Evolutionary conservation across 2,329 filamentous ascomycete species (phyloP), one percentile per base, ranked within the genome.

Genomic region (Aspergillus fumigatiaffinis): DNA sequence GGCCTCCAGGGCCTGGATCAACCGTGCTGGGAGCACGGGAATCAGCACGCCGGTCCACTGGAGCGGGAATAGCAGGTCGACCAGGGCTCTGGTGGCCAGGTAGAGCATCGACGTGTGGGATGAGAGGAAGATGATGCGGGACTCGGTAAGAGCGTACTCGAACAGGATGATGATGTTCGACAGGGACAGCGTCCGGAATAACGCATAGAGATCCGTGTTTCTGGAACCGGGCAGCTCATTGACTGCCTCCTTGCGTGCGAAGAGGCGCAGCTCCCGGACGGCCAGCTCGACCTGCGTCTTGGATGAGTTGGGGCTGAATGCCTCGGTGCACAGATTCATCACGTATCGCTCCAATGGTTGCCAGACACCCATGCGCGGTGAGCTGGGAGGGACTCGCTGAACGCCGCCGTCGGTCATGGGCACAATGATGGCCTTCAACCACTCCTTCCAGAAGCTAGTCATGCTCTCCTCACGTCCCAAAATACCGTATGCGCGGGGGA

Each of bases 371-470:
- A 96, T 87, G 67, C 87, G 90, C 12, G 94, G 92, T 4, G 93
- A 97, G 74, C 89, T 96, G 9, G 91, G 82, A 6, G 94, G 91
- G 7, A 99, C 87, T 56, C 92, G 84, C 64, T 94, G 77, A 29
- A 99, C 82, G 14, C 83, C 86, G 21, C 93, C 91, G 70, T 96
- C 92, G 1, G 87, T 92, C 94, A 97, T 99, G 28, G 94, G 94
- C 23, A 96, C 91, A n/a, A 94, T 81, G 9, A 97, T 84, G 6
- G 93, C 92, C 74, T 91, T 89, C 50, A 99, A 83, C 94, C 94
- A 99, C 73, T 99, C 94, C 74, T 97, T 97, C 92, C 93, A 99
- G 76, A 99, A 97, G 32, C 87, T 85, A 62, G 92, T 92, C 76
- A 95, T 84, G 59, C 86, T 88, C 12, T 82, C 82, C 71, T 99